Base-by-base conservation (phyloP, 2,329 filamentous ascomycete genomes). In the Neofusicoccum laricinum region DNA sequence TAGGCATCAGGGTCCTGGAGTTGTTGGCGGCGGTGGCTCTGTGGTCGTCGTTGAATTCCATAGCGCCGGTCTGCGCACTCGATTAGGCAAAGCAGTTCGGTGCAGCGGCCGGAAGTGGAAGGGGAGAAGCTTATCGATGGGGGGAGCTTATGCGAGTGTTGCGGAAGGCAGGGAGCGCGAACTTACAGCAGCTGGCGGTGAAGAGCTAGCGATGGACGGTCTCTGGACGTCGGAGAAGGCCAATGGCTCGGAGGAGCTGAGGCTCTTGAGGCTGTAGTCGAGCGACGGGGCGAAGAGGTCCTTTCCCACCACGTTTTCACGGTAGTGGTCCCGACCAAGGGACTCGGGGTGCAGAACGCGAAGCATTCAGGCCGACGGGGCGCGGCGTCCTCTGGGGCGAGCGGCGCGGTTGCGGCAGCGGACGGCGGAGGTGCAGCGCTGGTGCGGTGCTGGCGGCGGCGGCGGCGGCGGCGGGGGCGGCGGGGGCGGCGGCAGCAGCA, bases 271-370 rank as follows among this genome's bases (percentile, higher is more conserved):
- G 38, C 38, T 12, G 53, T 58, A 58, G 53, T 62, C 45, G 48
- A 62, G 59, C 36, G 48, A 38, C 41, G 45, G 30, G 34, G 59
- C 19, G 38, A 41, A 62, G 59, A 50, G 34, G 46, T 62, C 59
- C 48, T 50, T 62, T 50, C 59, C 59, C 59, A 62, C 59, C 59
- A 62, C 59, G 59, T 51, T 51, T 62, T 63, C 61, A 46, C 61
- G 61, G 30, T 53, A 63, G 61, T 63, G 50, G 50, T 63, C 61
- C 61, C 49, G 50, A 64, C 62, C 50, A 50, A 64, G 62, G 51
- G 62, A 49, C 50, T 64, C 50, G 51, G 62, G 62, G 45, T 49
- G 32, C 62, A 64, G 50, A 19, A 64, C 41, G 43, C 62, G 62
- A 41, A 64, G 62, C 62, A 64, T 64, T 51, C 59, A 62, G 53